phyloP scores from a whole-genome alignment of 768 basidiomycete species.

The Serendipita sp. region DNA sequence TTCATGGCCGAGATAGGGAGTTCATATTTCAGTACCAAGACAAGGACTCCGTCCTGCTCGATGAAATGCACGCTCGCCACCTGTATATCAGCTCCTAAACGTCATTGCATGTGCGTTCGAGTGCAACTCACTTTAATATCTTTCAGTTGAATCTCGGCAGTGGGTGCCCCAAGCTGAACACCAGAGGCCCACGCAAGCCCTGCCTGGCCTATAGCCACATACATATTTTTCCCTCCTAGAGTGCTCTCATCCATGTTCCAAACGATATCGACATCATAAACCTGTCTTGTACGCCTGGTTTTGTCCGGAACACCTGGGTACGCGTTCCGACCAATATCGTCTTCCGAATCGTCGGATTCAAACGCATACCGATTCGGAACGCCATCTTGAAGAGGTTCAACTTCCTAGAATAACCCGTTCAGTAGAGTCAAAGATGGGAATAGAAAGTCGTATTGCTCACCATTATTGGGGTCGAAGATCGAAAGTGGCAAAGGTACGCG shows the following conservation, averaged over 20 bases:
- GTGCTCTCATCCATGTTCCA: not conserved
- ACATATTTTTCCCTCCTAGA: not conserved
- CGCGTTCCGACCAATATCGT: not conserved
- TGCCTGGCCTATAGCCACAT: not conserved
- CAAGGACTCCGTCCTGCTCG: not conserved
- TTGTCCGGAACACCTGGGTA: not conserved
- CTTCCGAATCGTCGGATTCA: constrained; percentile 5
- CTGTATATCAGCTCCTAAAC: not conserved
- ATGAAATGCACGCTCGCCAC: not conserved
- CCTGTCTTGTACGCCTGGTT: not conserved
- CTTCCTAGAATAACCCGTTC: not conserved
- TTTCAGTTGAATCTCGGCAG: not conserved
- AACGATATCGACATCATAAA: not conserved
- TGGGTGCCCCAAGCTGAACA: not conserved
- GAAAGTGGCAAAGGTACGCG: not conserved
- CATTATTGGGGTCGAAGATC: not conserved
- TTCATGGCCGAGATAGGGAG: not conserved
- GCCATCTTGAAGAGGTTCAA: constrained; percentile 3
- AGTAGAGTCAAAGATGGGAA: not conserved
- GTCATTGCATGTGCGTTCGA: not conserved
- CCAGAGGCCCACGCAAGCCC: constrained; percentile 1
- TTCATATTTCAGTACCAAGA: not conserved
- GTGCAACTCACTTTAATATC: not conserved
- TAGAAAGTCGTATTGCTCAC: not conserved
- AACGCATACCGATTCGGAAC: not conserved